These are phyloP conservation scores for Epichloe baconii DNA, from an alignment of 2,329 filamentous ascomycete species.

Conservation along the genomic window DNA sequence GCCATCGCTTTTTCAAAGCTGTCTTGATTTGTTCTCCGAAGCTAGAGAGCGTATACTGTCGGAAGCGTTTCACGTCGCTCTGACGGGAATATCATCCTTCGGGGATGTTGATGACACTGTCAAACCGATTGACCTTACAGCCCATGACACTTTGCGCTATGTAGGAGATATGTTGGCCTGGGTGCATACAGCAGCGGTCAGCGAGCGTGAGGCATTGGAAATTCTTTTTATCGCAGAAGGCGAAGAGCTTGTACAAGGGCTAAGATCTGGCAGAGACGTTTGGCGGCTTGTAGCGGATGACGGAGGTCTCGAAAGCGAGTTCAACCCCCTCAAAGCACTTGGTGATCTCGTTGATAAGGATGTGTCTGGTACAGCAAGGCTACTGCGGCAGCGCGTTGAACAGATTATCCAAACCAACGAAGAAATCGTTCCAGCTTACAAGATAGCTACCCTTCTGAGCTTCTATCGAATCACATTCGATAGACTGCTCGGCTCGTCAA, in stretches of 20 bases:
- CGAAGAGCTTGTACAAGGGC: constrained; percentile 72
- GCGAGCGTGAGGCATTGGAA: constrained; percentile 84
- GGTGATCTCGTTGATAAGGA: constrained; percentile 80
- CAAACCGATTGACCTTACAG: constrained; percentile 88
- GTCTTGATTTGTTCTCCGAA: constrained; percentile 85
- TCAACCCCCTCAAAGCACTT: constrained; percentile 71
- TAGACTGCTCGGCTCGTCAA: constrained; percentile 59
- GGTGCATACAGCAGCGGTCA: constrained; percentile 88
- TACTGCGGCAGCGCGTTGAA: constrained; percentile 81
- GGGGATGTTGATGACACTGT: constrained; percentile 46
- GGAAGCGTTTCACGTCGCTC: constrained; percentile 75
- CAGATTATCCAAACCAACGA: constrained; percentile 89
- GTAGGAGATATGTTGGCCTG: constrained; percentile 96
- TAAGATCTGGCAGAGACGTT: constrained; percentile 65
- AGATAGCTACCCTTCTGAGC: constrained; percentile 72
- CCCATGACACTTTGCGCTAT: constrained; percentile 84
- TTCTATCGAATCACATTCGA: constrained; percentile 84
- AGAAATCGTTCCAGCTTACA: constrained; percentile 78
- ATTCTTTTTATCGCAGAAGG: constrained; percentile 83
- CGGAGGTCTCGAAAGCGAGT: constrained; percentile 41
- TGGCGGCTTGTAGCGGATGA: constrained; percentile 59
- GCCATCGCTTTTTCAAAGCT: constrained; percentile 83
- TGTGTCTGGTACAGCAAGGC: constrained; percentile 63
- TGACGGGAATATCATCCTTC: constrained; percentile 57
- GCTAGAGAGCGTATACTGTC: constrained; percentile 76